phyloP scores from a whole-genome alignment of 345 rosid species.

The Syzygium aqueum region DNA sequence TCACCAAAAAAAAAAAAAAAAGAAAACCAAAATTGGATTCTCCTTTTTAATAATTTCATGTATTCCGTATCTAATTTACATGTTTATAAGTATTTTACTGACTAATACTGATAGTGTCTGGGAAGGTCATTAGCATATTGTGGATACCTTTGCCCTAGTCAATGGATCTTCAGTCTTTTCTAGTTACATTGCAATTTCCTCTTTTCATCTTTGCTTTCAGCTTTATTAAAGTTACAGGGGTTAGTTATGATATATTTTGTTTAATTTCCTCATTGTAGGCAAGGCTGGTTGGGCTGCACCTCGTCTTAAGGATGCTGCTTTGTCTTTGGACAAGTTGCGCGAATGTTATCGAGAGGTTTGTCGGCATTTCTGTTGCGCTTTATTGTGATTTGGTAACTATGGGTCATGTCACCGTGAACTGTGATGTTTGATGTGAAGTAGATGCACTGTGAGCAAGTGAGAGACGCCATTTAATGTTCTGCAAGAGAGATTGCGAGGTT shows the following conservation, averaged over 20 bases:
- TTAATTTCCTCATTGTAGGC: constrained; percentile 30
- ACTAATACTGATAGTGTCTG: not conserved
- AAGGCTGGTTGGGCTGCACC: constrained; percentile 97
- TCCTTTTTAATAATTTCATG: not conserved
- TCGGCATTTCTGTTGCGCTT: not conserved
- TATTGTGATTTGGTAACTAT: not conserved
- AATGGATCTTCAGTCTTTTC: not conserved
- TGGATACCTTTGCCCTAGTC: not conserved
- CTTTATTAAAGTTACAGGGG: not conserved
- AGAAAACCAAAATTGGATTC: not conserved
- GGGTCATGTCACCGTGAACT: not conserved
- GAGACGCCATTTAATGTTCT: not conserved
- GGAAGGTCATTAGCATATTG: not conserved
- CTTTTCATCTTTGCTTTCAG: not conserved
- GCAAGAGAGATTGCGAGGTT: not conserved
- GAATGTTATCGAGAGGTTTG: constrained; percentile 89
- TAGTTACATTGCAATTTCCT: not conserved
- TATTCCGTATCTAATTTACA: not conserved
- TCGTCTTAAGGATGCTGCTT: constrained; percentile 91
- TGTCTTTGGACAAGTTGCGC: constrained; percentile 75
- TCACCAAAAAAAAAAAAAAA: not conserved
- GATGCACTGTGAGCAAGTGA: not conserved
- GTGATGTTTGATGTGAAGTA: not conserved
- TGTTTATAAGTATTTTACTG: not conserved
- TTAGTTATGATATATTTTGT: not conserved